Conservation (phyloP, 352 stramenopile genomes). For the Phytopythium boreale region DNA sequence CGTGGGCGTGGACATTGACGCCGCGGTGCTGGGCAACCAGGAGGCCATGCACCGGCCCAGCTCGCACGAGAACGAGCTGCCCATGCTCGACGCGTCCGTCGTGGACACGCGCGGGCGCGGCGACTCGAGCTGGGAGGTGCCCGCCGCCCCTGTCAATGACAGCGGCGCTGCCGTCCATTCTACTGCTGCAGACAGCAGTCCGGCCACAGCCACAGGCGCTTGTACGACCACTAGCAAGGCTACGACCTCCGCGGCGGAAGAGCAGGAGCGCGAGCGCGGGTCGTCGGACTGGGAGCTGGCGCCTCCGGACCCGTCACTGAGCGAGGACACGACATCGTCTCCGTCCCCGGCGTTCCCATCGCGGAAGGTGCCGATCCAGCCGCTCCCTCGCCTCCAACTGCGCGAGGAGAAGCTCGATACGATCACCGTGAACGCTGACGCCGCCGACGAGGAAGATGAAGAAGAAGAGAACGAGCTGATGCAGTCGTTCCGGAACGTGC, state of each 20-base stretch:
- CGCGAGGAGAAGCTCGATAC: slow-evolving; percentile 17
- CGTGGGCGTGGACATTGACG: slow-evolving; percentile 4
- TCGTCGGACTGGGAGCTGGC: slow-evolving; percentile 4
- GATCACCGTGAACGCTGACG: not conserved
- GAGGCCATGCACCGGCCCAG: slow-evolving; percentile 3
- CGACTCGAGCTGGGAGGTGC: slow-evolving; percentile 40
- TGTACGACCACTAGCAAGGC: not conserved
- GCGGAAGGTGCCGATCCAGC: slow-evolving; percentile 6
- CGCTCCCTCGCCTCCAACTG: slow-evolving; percentile 22
- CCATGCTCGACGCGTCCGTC: slow-evolving; percentile 29
- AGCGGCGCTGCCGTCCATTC: too few species aligned
- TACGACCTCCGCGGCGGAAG: not conserved
- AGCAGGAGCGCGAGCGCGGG: not conserved
- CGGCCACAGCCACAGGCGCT: not conserved
- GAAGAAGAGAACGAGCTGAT: slow-evolving; percentile 45
- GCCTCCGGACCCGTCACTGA: not conserved
- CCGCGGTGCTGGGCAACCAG: slow-evolving; percentile 8
- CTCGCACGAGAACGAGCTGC: slow-evolving; percentile 18
- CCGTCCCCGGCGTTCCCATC: not conserved
- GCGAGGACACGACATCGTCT: not conserved
- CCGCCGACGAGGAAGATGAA: slow-evolving; percentile 41
- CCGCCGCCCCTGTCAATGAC: not conserved
- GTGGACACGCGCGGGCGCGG: slow-evolving; percentile 27
- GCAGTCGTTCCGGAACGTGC: slow-evolving; percentile 49
- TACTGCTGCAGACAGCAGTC: not conserved